A percentile compares a stretch with the other conserved stretches of the same genome.
Conservation (phyloP, 768 basidiomycete species). For the Lactifluus echinatus region DNA sequence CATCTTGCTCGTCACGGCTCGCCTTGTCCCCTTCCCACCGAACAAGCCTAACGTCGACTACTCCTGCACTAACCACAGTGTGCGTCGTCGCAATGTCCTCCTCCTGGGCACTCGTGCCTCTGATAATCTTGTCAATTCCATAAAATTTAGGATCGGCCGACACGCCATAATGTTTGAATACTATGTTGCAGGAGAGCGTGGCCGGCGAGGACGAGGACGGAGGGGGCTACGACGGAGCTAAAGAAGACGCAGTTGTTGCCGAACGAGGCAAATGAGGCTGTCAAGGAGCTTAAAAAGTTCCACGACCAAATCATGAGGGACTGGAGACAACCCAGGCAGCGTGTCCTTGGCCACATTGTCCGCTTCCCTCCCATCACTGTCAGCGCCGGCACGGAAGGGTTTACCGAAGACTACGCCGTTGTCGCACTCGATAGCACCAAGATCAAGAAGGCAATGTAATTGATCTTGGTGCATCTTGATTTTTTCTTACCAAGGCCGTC, state of each 20-base stretch:
- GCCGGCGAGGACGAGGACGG: neutral
- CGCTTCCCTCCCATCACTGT: neutral
- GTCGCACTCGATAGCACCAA: neutral
- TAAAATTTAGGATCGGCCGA: constrained; percentile 21
- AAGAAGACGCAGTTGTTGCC: no score
- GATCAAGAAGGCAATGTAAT: constrained; percentile 6
- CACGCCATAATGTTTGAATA: fast-evolving
- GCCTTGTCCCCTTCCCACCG: constrained; percentile 26
- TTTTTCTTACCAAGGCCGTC: neutral
- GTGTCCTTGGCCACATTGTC: neutral
- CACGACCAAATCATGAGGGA: neutral
- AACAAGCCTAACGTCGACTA: constrained; percentile 25
- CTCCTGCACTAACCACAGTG: constrained; percentile 20
- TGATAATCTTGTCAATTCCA: constrained; percentile 24
- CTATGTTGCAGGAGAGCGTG: neutral
- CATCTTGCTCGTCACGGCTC: constrained; percentile 27
- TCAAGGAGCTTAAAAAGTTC: neutral
- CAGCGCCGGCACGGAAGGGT: neutral
- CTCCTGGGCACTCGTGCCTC: constrained; percentile 26
- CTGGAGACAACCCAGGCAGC: neutral
- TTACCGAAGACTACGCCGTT: constrained; percentile 16
- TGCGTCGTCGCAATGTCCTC: constrained; percentile 25
- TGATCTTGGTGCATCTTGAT: constrained; percentile 20
- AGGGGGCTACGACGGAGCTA: neutral
- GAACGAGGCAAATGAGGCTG: neutral